phyloP scores from a whole-genome alignment of 306 rosid species.

The Crotalaria pallida region DNA sequence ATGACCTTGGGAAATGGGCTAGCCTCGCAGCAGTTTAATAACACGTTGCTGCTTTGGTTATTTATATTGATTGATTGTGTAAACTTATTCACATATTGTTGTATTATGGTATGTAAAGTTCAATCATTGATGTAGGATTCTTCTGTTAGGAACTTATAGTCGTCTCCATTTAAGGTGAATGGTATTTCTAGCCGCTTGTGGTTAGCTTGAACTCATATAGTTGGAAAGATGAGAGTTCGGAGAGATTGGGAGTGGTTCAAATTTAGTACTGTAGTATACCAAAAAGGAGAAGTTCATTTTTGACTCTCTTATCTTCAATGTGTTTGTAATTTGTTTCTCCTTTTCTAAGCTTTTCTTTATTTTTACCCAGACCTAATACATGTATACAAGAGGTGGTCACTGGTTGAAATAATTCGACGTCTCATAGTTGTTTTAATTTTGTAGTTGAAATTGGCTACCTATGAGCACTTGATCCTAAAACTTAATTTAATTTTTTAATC shows the following conservation, averaged over 20 bases:
- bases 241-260: conserved; percentile 10
- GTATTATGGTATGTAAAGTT: conserved; percentile 36
- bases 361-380: background rate
- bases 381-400: background rate
- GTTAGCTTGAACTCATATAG: background rate
- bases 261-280: background rate
- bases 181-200: background rate
- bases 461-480: background rate
- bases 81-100: conserved; percentile 26
- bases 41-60: background rate
- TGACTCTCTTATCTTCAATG: background rate
- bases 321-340: background rate
- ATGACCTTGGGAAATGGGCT: conserved; percentile 95
- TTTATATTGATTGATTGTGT: conserved; percentile 28
- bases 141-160: conserved; percentile 11
- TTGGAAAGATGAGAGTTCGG: conserved; percentile 12
- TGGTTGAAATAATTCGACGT: background rate
- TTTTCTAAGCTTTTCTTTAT: background rate
- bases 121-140: conserved; percentile 43
- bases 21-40: conserved; percentile 73
- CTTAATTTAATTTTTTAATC: background rate
- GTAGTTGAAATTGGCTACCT: background rate
- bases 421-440: background rate
- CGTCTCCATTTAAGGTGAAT: background rate
- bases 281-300: conserved; percentile 18